Percentiles rank a stretch among this genome's conserved stretches.
phyloP scores from a whole-genome alignment of 1,284 basidiomycete species.

The Ganoderma meredithae region DNA sequence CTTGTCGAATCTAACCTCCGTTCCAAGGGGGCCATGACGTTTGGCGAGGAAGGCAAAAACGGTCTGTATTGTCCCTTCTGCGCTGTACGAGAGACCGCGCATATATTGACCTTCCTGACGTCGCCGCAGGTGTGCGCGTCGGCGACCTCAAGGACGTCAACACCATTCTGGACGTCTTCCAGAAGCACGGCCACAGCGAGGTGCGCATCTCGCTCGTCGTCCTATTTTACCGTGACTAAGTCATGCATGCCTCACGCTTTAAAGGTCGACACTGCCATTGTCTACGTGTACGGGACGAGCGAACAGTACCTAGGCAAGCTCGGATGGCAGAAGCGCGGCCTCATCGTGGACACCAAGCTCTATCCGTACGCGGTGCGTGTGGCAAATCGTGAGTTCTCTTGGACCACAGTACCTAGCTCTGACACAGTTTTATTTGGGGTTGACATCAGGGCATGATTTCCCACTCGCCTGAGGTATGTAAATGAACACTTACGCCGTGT shows the following conservation, averaged over 20 bases:
- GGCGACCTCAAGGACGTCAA: conserved; percentile 58
- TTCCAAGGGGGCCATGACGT: conserved; percentile 45
- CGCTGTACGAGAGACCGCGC: not conserved
- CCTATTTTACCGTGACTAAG: not conserved
- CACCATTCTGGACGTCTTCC: conserved; percentile 63
- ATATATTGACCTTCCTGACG: not conserved
- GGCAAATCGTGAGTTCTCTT: not conserved
- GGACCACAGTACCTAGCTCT: not conserved
- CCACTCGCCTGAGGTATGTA: not conserved
- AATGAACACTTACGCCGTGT: not conserved
- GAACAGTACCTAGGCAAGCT: conserved; percentile 53
- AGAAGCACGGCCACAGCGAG: conserved; percentile 62
- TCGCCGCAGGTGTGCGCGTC: conserved; percentile 49
- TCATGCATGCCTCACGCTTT: not conserved
- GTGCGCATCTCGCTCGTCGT: conserved; percentile 30
- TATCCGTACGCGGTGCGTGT: conserved; percentile 21
- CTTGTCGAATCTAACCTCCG: not conserved
- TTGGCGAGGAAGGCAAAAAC: conserved; percentile 39
- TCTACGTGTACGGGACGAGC: conserved; percentile 58
- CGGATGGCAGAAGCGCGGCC: conserved; percentile 46
- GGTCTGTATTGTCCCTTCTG: conserved; percentile 17
- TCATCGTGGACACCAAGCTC: conserved; percentile 57
- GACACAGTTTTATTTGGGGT: not conserved
- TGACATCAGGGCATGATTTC: not conserved
- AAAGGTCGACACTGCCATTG: conserved; percentile 57